Conservation (phyloP, 345 rosid genomes). For the Aethionema arabicum region DNA sequence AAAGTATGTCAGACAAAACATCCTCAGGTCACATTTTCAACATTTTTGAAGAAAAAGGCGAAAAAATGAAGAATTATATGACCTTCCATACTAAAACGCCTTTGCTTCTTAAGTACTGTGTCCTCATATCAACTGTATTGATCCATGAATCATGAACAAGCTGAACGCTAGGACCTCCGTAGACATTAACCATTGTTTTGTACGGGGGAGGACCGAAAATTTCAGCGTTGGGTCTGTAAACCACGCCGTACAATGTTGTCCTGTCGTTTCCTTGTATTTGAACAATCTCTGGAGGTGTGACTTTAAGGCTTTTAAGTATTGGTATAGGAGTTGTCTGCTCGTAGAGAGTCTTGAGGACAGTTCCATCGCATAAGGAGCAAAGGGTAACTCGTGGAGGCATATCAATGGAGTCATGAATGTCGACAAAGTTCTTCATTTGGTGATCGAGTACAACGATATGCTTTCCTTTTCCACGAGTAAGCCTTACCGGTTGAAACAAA, state of each 20-base stretch:
- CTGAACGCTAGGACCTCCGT: slow-evolving; percentile 90
- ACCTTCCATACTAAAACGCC: slow-evolving; percentile 98
- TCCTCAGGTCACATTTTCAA: slow-evolving; percentile 9
- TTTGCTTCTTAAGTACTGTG: slow-evolving; percentile 81
- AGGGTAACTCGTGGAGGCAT: slow-evolving; percentile 66
- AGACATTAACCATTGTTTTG: slow-evolving; percentile 77
- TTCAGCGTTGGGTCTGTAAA: slow-evolving; percentile 70
- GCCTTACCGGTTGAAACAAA: slow-evolving; percentile 53
- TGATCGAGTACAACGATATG: slow-evolving; percentile 80
- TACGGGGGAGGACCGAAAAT: slow-evolving; percentile 93
- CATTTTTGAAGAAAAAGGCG: neutral
- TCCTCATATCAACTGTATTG: slow-evolving; percentile 89
- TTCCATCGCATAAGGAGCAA: slow-evolving; percentile 69
- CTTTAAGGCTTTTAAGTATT: slow-evolving; percentile 52
- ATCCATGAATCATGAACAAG: slow-evolving; percentile 75
- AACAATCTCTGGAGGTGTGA: slow-evolving; percentile 77
- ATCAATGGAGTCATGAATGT: slow-evolving; percentile 79
- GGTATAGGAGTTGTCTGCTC: slow-evolving; percentile 63
- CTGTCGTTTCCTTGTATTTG: slow-evolving; percentile 74
- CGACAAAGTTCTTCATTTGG: slow-evolving; percentile 77
- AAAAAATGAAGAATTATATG: slow-evolving; percentile 9
- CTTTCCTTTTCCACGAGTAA: slow-evolving; percentile 85
- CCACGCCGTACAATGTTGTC: slow-evolving; percentile 59
- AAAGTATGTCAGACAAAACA: neutral
- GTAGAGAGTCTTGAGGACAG: slow-evolving; percentile 55